Base-by-base conservation (phyloP, 441 rosid species). In the Pelargonium myrrhifolium region DNA sequence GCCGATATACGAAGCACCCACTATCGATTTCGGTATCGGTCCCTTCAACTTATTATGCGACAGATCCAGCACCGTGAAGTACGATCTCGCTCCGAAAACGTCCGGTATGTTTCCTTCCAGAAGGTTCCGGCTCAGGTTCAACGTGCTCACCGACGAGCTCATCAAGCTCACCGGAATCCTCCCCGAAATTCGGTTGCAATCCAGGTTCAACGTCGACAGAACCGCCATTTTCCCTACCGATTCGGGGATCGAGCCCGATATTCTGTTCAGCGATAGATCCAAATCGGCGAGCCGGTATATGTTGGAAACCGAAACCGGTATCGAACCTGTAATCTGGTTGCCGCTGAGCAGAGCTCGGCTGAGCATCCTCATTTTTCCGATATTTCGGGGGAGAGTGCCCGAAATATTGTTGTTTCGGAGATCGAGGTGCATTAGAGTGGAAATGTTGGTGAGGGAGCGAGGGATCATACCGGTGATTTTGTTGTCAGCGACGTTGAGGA, bases 221-320 rank as follows among this genome's bases (percentile, higher is more conserved):
- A 89, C 97, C 14, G 93, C 80, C 96, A 93, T 93, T 63, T 76
- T 86, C 0, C 98, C 96, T 4, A 93, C 66, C 0, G 89, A 80
- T 17, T 78, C 76, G 4, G 97, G 90, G 9, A 90, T 90, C 5
- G 66, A 6, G 0, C 98, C 96, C 18, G 86, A 84, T 15, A 93
- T 26, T 6, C 69, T 68, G 75, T 89, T 93, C 70, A 78, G 24
- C 1, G 98, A 93, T 28, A 93, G 86, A 77, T 93, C 95, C 8
- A 93, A 70, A 72, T 93, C 97, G 0, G 95, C 94, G 1, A 93
- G 85, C 18, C 97, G 91, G 64, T 93, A 87, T 6, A 93, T 90
- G 8, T 12, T 68, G 4, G 94, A 73, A 17, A 90, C 24, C 0
- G 96, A 86, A 14, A 60, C 68, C 0, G 95, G 97, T 9, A 93